Base-by-base conservation (phyloP, 1,284 basidiomycete species). In the Heterobasidion annosum region DNA sequence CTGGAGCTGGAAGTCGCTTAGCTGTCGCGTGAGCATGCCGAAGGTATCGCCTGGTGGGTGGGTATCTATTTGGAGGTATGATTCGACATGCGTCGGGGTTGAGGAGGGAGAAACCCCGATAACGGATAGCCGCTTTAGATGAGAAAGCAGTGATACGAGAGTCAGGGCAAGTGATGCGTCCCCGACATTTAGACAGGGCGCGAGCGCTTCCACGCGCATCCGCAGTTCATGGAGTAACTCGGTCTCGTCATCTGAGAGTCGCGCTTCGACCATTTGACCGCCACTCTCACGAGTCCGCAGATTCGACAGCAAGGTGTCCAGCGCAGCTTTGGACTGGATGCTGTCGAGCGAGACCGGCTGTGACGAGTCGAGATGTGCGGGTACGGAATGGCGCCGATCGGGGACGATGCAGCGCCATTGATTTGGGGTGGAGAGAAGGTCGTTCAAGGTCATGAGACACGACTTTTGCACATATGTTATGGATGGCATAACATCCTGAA, bases 401-500 rank as follows among this genome's bases (percentile, higher is more conserved):
- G 82, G 79, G 15, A 85, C 70, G 57, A 84, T 83, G 18, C 80
- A 73, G 55, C 70, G 72, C 82, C 81, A 85, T 53, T 70, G 65
- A 5, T 40, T 40, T 40, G 37, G n/a, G 5, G 70, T 71, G 42
- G 79, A 81, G 32, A 91, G 76, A n/a, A 91, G 73, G 64, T 82
- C 83, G 62, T 83, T 81, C 48, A 91, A 70, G 0, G 85, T 85
- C 73, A 81, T 83, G 19, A 90, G 62, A 65, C 85, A 88, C 15
- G 85, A 86, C 57, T 76, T 78, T 61, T 88, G 83, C 34, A 91
- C 84, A 55, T 78, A 73, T 10, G 75, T 70, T 58, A 91, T 82
- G 18, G 85, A 88, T 3, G 84, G 81, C 59, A 85, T 70, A 34
- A 89, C 69, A 61, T 87, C 82, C 57, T 74, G 47, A 16, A 49